Evolutionary conservation across 495 filamentous ascomycete species (phyloP).

Genomic region (Usnea hakonensis): DNA sequence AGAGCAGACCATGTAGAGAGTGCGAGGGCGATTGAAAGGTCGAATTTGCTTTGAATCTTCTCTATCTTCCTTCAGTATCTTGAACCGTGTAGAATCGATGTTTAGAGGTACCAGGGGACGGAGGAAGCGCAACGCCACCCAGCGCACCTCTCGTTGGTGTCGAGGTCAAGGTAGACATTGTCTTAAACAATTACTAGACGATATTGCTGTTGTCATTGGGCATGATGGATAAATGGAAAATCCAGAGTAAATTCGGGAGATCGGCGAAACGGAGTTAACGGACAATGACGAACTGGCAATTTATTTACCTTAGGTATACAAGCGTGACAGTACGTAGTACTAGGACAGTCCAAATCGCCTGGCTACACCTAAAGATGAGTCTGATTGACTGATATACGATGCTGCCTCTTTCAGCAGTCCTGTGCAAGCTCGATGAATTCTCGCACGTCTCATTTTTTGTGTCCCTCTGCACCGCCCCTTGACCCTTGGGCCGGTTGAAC

Average conservation of each 20-base stretch:
- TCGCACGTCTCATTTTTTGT: background rate
- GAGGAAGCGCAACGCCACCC: slow-evolving; percentile 23
- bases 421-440: background rate
- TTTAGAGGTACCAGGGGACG: slow-evolving; percentile 16
- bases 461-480: background rate
- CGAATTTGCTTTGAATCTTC: slow-evolving; percentile 51
- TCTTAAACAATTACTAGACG: background rate
- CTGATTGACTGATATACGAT: too few relatives aligned
- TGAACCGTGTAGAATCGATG: background rate
- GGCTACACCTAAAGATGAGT: too few relatives aligned
- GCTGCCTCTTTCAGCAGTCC: background rate
- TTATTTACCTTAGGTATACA: too few relatives aligned
- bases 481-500: too few relatives aligned
- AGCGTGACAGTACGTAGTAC: too few relatives aligned
- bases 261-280: background rate
- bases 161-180: background rate
- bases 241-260: background rate
- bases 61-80: slow-evolving; percentile 19
- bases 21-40: slow-evolving; percentile 70
- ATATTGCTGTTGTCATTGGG: background rate
- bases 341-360: too few relatives aligned
- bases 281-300: too few relatives aligned
- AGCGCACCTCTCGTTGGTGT: background rate
- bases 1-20: slow-evolving; percentile 81
- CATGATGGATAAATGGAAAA: background rate